phyloP scores from a whole-genome alignment of 164 flowering plant genomes.

The Umbellularia californica region DNA sequence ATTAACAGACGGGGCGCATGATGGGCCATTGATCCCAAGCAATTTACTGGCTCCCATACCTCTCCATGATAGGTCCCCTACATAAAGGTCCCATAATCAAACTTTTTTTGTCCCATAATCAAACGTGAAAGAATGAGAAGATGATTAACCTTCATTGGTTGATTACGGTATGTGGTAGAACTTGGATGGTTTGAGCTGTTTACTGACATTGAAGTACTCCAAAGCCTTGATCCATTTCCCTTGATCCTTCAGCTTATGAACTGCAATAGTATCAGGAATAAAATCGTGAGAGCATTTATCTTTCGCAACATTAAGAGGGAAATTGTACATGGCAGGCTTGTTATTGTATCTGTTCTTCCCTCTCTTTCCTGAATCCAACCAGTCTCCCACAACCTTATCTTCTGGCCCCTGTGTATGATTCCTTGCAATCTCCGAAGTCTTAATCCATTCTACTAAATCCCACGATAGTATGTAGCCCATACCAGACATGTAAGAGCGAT shows the following conservation, averaged over 20 bases:
- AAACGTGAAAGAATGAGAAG: too few species aligned
- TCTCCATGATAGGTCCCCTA: too few species aligned
- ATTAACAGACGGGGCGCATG: too few species aligned
- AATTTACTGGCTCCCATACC: too few species aligned
- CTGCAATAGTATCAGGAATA: constrained; percentile 17
- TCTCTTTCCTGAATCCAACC: constrained; percentile 4
- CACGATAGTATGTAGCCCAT: constrained; percentile 18
- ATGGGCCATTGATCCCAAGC: too few species aligned
- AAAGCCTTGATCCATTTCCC: constrained; percentile 19
- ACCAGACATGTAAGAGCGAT: constrained; percentile 10
- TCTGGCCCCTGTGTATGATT: constrained; percentile 9
- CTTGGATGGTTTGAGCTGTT: constrained; percentile 9
- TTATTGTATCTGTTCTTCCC: constrained; percentile 14
- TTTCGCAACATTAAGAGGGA: constrained; percentile 4
- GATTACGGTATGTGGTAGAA: constrained; percentile 8
- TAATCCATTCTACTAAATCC: constrained; percentile 17
- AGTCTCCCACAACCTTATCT: constrained; percentile 7
- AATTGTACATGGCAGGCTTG: constrained; percentile 21
- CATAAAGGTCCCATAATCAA: too few species aligned
- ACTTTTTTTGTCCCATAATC: too few species aligned
- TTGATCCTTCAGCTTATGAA: constrained; percentile 22
- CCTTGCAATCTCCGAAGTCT: constrained; percentile 4
- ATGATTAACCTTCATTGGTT: too few species aligned
- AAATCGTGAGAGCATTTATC: constrained; percentile 18
- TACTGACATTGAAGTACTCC: constrained; percentile 22